These are phyloP conservation scores for Paramarasmius palmivorus DNA, from an alignment of 1,284 basidiomycete species.

Conservation along the genomic window DNA sequence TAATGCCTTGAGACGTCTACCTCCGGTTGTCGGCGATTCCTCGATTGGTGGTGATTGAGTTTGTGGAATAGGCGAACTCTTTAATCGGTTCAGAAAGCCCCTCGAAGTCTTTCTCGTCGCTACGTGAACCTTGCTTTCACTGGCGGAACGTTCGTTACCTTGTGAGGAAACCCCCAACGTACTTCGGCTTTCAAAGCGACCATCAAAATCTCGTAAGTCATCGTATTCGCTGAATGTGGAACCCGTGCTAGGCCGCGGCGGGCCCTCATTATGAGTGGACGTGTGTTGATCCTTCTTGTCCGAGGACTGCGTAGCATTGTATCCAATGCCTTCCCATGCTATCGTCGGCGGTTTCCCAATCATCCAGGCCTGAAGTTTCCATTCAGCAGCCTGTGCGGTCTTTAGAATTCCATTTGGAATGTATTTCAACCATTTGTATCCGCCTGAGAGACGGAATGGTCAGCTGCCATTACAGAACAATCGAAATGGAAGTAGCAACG, in stretches of 20 bases:
- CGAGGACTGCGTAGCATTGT: constrained; percentile 41
- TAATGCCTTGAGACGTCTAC: constrained; percentile 67
- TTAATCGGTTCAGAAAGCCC: constrained; percentile 64
- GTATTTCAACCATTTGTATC: constrained; percentile 96
- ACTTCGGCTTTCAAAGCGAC: constrained; percentile 77
- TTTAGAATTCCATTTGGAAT: constrained; percentile 92
- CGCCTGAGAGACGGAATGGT: constrained; percentile 47
- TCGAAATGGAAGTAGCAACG: constrained; percentile 26
- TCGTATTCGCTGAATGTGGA: constrained; percentile 83
- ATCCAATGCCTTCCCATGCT: constrained; percentile 79
- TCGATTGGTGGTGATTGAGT: constrained; percentile 45
- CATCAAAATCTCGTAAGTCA: constrained; percentile 80
- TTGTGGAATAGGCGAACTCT: constrained; percentile 41
- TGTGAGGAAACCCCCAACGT: constrained; percentile 54
- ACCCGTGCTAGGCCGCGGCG: constrained; percentile 57
- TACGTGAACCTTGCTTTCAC: constrained; percentile 33
- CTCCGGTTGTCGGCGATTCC: constrained; percentile 32
- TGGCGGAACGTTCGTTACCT: constrained; percentile 27
- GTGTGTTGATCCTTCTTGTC: constrained; percentile 19
- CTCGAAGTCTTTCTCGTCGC: constrained; percentile 60
- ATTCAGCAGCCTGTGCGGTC: constrained; percentile 95
- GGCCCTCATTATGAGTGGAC: constrained; percentile 26
- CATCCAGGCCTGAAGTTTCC: constrained; percentile 96
- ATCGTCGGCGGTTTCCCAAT: constrained; percentile 90
- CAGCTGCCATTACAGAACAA: constrained; percentile 11